A percentile compares a stretch with the other conserved stretches of the same genome.
Conservation (phyloP, 2,329 filamentous ascomycete species). For the Beauveria sp. region DNA sequence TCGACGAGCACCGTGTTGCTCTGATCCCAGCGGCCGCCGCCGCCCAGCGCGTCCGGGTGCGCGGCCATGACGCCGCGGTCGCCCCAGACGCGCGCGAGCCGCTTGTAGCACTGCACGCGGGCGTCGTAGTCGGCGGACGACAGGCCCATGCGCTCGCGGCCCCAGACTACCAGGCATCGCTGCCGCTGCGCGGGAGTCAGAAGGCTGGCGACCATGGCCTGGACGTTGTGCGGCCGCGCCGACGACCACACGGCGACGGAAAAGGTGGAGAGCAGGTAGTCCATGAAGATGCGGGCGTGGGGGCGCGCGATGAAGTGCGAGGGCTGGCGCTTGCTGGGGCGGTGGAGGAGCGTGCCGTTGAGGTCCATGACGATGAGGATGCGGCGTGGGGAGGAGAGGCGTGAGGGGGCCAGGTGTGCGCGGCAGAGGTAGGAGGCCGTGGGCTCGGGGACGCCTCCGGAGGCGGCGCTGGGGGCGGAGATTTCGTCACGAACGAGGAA, state of each 20-base stretch:
- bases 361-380: constrained; percentile 84
- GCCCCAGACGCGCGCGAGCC: constrained; percentile 65
- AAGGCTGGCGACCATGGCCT: constrained; percentile 56
- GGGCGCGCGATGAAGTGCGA: constrained; percentile 59
- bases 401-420: constrained; percentile 36
- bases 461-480: constrained; percentile 26
- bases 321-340: constrained; percentile 44
- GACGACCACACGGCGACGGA: constrained; percentile 88
- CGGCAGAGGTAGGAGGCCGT: constrained; percentile 52
- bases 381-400: constrained; percentile 42
- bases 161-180: constrained; percentile 65
- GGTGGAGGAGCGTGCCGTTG: constrained; percentile 81
- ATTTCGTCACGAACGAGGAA: neutral
- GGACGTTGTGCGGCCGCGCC: constrained; percentile 65
- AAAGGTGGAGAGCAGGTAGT: constrained; percentile 67
- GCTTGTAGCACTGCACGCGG: constrained; percentile 86
- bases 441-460: constrained; percentile 55
- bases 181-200: constrained; percentile 46
- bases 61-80: constrained; percentile 34
- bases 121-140: constrained; percentile 52
- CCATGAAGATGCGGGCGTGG: constrained; percentile 59
- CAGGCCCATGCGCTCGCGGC: constrained; percentile 67
- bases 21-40: constrained; percentile 59
- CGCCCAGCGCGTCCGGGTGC: constrained; percentile 32
- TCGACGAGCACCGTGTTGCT: constrained; percentile 86